These are phyloP conservation scores for Globisporangium apiculatum DNA, from an alignment of 352 stramenopile species.

Conservation along the genomic window DNA sequence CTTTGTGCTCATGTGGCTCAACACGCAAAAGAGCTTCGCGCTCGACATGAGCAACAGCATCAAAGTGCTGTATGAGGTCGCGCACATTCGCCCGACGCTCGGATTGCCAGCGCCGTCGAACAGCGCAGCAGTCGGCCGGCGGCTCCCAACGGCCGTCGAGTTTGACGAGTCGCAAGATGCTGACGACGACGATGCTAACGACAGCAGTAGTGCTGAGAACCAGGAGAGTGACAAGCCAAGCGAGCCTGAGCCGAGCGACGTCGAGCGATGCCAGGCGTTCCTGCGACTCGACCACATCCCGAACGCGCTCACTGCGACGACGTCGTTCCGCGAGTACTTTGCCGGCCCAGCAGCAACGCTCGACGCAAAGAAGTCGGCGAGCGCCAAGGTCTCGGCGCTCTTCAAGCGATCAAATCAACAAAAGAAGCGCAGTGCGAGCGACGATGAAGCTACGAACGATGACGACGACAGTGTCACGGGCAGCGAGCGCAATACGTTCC, in stretches of 20 bases:
- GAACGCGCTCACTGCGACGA: conserved; percentile 64
- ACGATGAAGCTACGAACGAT: conserved; percentile 2
- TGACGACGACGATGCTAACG: conserved; percentile 2
- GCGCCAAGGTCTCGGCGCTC: conserved; percentile 29
- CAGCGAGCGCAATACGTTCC: conserved; percentile 44
- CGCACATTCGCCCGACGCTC: conserved; percentile 29
- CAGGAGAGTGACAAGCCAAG: neutral
- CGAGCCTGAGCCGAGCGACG: conserved; percentile 23
- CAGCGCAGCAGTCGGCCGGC: neutral
- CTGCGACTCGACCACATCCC: conserved; percentile 45
- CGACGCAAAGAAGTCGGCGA: conserved; percentile 13
- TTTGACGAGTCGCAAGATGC: conserved; percentile 2
- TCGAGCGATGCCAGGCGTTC: conserved; percentile 49
- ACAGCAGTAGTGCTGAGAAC: neutral
- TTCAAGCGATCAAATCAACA: conserved; percentile 43
- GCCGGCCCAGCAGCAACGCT: conserved; percentile 1
- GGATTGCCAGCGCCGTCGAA: conserved; percentile 7
- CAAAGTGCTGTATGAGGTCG: conserved; percentile 54
- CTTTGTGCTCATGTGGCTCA: conserved; percentile 71
- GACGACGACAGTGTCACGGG: conserved; percentile 7
- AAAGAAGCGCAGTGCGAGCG: conserved; percentile 12
- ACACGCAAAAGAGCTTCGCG: conserved; percentile 59
- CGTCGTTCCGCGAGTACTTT: conserved; percentile 71
- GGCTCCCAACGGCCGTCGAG: conserved; percentile 3
- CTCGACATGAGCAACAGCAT: conserved; percentile 51